Evolutionary conservation across 441 rosid genomes (phyloP).

Genomic region (Jatropha podagrica): DNA sequence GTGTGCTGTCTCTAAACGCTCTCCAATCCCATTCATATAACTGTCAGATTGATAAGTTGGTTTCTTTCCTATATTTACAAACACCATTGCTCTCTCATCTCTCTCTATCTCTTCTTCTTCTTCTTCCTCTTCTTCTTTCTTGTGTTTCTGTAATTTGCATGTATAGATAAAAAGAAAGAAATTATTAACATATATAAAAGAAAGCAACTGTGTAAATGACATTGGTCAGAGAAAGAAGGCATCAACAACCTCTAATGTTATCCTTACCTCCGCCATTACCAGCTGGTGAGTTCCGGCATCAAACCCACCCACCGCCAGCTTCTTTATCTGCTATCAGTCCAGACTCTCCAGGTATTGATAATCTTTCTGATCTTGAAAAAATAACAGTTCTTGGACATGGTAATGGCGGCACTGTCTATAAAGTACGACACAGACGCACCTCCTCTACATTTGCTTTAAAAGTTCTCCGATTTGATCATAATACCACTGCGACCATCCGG

Average conservation of each 20-base stretch:
- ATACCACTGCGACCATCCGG: slow-evolving; percentile 12
- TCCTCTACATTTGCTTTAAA: slow-evolving; percentile 46
- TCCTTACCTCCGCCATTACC: slow-evolving; percentile 37
- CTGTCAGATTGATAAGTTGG: background rate
- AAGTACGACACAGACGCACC: slow-evolving; percentile 41
- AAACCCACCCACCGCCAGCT: background rate
- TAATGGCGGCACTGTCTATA: slow-evolving; percentile 58
- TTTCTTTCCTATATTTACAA: background rate
- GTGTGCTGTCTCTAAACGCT: slow-evolving; percentile 1
- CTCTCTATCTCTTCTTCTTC: background rate
- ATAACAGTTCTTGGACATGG: slow-evolving; percentile 57
- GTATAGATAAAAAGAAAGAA: background rate
- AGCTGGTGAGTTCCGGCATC: slow-evolving; percentile 15
- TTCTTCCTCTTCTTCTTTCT: background rate
- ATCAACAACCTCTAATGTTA: slow-evolving; percentile 47
- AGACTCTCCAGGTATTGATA: slow-evolving; percentile 40
- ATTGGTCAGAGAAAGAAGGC: slow-evolving; percentile 50
- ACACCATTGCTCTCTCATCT: background rate
- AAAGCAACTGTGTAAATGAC: slow-evolving; percentile 36
- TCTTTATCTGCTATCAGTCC: slow-evolving; percentile 29
- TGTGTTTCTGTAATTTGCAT: background rate
- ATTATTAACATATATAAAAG: too few relatives aligned
- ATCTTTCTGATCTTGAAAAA: slow-evolving; percentile 48
- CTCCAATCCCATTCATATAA: background rate
- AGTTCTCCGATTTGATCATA: slow-evolving; percentile 39